Evolutionary conservation across 108 stramenopile genomes (phyloP).

Genomic region (Pseudonitzschia pungens): DNA sequence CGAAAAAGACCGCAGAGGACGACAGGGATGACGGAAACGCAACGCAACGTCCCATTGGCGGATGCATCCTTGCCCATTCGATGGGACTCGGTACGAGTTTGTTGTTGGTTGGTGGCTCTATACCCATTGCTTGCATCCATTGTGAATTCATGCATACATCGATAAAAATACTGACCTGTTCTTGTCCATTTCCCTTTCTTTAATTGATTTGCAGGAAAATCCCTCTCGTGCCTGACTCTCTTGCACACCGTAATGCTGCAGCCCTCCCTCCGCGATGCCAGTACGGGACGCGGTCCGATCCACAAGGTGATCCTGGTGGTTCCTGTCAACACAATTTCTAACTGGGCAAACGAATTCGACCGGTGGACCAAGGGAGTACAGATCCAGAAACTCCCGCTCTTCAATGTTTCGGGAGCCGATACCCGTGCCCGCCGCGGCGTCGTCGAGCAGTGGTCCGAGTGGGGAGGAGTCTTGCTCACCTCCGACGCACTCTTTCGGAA

Average conservation of each 20-base stretch:
- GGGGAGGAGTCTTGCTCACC: slow-evolving; percentile 60
- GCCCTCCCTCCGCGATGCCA: slow-evolving; percentile 26
- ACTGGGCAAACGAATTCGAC: slow-evolving; percentile 71
- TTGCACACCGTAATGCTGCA: slow-evolving; percentile 67
- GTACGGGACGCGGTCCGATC: slow-evolving; percentile 27
- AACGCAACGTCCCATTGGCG: slow-evolving; percentile 34
- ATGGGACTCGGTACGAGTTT: slow-evolving; percentile 56
- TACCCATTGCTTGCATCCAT: not conserved
- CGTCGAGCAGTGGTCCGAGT: slow-evolving; percentile 45
- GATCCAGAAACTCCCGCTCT: slow-evolving; percentile 31
- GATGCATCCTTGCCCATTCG: slow-evolving; percentile 74
- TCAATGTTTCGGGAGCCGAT: slow-evolving; percentile 22
- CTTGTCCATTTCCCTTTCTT: not conserved
- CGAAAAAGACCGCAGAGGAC: too few relatives aligned
- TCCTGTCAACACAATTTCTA: slow-evolving; percentile 65
- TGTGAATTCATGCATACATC: too few relatives aligned
- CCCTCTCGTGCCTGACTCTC: slow-evolving; percentile 47
- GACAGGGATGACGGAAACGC: not conserved
- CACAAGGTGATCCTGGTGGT: slow-evolving; percentile 55
- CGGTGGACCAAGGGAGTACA: slow-evolving; percentile 60
- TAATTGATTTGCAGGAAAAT: slow-evolving; percentile 33
- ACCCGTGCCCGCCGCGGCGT: not conserved
- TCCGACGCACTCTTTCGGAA: slow-evolving; percentile 40
- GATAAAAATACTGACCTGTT: too few relatives aligned
- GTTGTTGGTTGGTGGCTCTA: slow-evolving; percentile 15